phyloP scores from a whole-genome alignment of 2,329 filamentous ascomycete species.

The Dothidotthia symphoricarpi region DNA sequence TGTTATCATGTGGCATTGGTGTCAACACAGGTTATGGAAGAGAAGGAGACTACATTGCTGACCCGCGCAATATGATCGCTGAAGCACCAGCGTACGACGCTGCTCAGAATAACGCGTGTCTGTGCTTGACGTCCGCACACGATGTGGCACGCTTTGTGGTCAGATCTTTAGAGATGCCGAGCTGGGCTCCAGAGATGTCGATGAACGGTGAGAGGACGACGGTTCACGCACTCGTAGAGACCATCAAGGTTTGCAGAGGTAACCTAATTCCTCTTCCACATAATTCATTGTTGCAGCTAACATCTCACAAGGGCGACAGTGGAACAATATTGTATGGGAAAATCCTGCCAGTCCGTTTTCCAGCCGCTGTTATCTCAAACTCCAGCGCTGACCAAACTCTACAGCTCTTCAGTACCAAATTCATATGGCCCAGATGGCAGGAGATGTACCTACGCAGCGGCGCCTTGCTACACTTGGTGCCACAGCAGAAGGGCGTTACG shows the following conservation, averaged over 20 bases:
- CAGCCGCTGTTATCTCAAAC: background rate
- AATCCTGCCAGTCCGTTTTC: constrained; percentile 42
- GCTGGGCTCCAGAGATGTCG: constrained; percentile 67
- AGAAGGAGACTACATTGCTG: constrained; percentile 65
- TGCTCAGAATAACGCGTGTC: constrained; percentile 43
- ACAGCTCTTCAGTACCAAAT: constrained; percentile 50
- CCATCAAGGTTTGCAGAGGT: constrained; percentile 41
- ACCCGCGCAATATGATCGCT: constrained; percentile 58
- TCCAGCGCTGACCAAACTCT: background rate
- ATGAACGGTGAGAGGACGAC: constrained; percentile 67
- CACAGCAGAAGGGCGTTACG: constrained; percentile 67
- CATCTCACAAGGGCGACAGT: constrained; percentile 24
- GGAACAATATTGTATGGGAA: constrained; percentile 43
- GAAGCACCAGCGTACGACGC: constrained; percentile 59
- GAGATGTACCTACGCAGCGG: constrained; percentile 38
- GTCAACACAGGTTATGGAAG: constrained; percentile 52
- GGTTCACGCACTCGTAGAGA: constrained; percentile 60
- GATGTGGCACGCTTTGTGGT: constrained; percentile 71
- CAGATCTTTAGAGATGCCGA: constrained; percentile 62
- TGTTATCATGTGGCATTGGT: constrained; percentile 61
- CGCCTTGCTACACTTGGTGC: constrained; percentile 62
- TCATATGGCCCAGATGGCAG: constrained; percentile 38
- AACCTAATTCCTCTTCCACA: background rate
- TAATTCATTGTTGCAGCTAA: constrained; percentile 7
- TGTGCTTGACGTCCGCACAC: constrained; percentile 67